Conservation (phyloP, 805 yeast genomes). For the Lipomyces japonicus region DNA sequence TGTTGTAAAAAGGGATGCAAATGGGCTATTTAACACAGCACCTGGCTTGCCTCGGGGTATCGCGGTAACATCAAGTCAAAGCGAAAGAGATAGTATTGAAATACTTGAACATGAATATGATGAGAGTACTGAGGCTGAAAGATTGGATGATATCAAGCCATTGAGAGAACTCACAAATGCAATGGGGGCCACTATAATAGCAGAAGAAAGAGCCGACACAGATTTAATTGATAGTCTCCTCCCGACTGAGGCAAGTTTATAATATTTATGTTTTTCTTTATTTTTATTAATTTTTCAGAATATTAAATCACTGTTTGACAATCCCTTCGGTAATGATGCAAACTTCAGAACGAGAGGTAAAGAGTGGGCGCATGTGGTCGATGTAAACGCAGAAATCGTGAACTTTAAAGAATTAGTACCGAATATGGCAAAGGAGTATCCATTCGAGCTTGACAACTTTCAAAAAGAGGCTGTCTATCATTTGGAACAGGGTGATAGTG, state of each 20-base stretch:
- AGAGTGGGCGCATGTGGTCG: slow-evolving; percentile 95
- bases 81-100: slow-evolving; percentile 12
- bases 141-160: slow-evolving; percentile 1
- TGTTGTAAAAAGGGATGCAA: slow-evolving; percentile 58
- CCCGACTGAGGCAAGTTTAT: slow-evolving; percentile 49
- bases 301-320: slow-evolving; percentile 14
- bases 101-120: slow-evolving; percentile 25
- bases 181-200: slow-evolving; percentile 16
- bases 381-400: slow-evolving; percentile 72
- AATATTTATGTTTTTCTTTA: neutral
- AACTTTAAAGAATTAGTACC: slow-evolving; percentile 89
- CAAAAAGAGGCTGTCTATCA: slow-evolving; percentile 97
- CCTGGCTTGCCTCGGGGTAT: slow-evolving; percentile 80
- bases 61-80: slow-evolving; percentile 24
- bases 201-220: slow-evolving; percentile 6
- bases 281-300: neutral
- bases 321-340: slow-evolving; percentile 7
- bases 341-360: slow-evolving; percentile 38
- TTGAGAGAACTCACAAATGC: slow-evolving; percentile 29
- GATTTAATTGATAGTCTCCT: slow-evolving; percentile 45
- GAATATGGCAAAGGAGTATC: slow-evolving; percentile 89
- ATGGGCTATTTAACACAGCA: slow-evolving; percentile 78
- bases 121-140: neutral
- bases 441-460: slow-evolving; percentile 89
- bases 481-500: slow-evolving; percentile 96